phyloP scores from a whole-genome alignment of 352 stramenopile species.

The Phytophthora colocasiae region DNA sequence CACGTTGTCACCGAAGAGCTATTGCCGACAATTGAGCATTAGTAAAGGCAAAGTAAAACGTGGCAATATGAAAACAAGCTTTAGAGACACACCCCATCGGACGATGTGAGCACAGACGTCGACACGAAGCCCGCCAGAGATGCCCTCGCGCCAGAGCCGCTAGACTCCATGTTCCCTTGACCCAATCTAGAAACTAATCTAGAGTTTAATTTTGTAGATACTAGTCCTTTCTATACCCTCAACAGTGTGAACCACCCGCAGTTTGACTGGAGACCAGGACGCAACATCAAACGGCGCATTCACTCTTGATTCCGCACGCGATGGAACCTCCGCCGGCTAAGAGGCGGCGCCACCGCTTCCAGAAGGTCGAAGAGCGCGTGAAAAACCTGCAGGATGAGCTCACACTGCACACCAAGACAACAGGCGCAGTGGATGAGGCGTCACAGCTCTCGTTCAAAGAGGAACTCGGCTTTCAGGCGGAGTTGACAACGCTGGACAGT shows the following conservation, averaged over 20 bases:
- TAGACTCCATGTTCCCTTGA: slow-evolving; percentile 29
- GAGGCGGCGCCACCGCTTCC: slow-evolving; percentile 87
- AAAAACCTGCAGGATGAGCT: slow-evolving; percentile 81
- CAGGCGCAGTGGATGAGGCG: slow-evolving; percentile 58
- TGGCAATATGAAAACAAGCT: background rate
- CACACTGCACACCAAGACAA: slow-evolving; percentile 85
- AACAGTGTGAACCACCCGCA: slow-evolving; percentile 15
- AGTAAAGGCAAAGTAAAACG: background rate
- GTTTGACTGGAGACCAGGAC: slow-evolving; percentile 19
- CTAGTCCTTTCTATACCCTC: background rate
- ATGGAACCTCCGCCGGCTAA: slow-evolving; percentile 51
- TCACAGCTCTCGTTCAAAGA: slow-evolving; percentile 82
- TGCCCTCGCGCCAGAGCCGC: slow-evolving; percentile 32
- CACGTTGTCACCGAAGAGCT: slow-evolving; percentile 90
- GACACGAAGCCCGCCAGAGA: slow-evolving; percentile 82
- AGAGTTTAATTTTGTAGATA: too few relatives aligned
- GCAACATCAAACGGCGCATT: slow-evolving; percentile 21
- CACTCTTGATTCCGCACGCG: background rate
- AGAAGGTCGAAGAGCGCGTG: slow-evolving; percentile 84
- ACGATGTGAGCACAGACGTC: slow-evolving; percentile 83
- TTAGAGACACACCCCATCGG: slow-evolving; percentile 66
- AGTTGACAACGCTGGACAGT: slow-evolving; percentile 85
- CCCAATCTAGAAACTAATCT: too few relatives aligned
- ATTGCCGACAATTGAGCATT: background rate
- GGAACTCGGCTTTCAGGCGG: slow-evolving; percentile 77